A percentile compares a stretch with the other conserved stretches of the same genome.
phyloP scores from a whole-genome alignment of 169 alveolate genomes.

The Plasmodium gaboni region DNA sequence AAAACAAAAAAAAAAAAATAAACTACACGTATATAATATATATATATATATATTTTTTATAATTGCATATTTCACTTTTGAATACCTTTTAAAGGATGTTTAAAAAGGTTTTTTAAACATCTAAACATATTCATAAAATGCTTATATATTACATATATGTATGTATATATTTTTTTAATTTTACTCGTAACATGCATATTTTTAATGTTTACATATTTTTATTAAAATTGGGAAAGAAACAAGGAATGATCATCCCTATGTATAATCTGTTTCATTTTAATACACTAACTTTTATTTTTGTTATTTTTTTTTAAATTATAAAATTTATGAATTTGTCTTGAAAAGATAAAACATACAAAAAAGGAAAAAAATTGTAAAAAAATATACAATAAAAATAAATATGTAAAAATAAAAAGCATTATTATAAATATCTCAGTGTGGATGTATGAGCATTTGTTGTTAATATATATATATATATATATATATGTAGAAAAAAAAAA shows the following conservation, averaged over 20 bases:
- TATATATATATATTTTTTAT: too few species aligned
- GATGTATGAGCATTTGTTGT: too few species aligned
- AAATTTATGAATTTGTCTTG: slow-evolving; percentile 17
- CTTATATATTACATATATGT: too few species aligned
- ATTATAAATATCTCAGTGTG: not conserved
- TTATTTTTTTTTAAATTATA: slow-evolving; percentile 21
- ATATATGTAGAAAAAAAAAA: too few species aligned
- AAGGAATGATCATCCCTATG: too few species aligned
- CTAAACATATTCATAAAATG: too few species aligned
- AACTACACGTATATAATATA: not conserved
- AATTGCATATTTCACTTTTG: too few species aligned
- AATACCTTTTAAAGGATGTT: too few species aligned
- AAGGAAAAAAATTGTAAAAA: slow-evolving; percentile 10
- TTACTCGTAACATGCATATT: not conserved
- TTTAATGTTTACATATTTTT: too few species aligned
- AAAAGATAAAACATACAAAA: slow-evolving; percentile 52
- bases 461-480: too few species aligned
- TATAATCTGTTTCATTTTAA: not conserved
- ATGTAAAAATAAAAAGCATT: not conserved
- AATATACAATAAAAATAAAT: not conserved
- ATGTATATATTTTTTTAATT: not conserved
- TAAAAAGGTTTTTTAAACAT: too few species aligned
- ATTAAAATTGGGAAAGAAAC: too few species aligned
- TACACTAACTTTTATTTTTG: not conserved
- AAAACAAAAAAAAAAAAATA: not conserved